A percentile compares a stretch with the other conserved stretches of the same genome.
phyloP scores from a whole-genome alignment of 106 monocot species.

The Posidonia australis region DNA sequence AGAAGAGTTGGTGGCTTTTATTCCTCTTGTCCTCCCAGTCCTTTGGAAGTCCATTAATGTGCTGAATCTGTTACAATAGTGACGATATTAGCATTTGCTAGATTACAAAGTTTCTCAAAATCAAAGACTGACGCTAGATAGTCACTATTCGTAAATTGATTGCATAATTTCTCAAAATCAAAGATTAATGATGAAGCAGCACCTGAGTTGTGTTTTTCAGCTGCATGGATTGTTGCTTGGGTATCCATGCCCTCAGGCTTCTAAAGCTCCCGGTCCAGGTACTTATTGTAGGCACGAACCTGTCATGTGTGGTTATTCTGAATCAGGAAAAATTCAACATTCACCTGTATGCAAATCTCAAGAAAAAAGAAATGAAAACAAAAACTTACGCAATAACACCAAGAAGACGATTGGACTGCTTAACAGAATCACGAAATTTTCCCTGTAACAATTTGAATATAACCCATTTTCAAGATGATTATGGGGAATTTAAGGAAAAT shows the following conservation, averaged over 20 bases:
- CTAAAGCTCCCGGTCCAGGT: slow-evolving; percentile 73
- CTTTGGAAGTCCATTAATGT: slow-evolving; percentile 53
- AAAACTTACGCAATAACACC: slow-evolving; percentile 54
- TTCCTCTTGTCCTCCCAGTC: slow-evolving; percentile 64
- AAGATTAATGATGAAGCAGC: not conserved
- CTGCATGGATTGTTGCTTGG: slow-evolving; percentile 72
- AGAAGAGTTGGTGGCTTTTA: slow-evolving; percentile 42
- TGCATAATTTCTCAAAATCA: not conserved
- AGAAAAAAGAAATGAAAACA: not conserved
- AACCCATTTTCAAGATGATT: not conserved
- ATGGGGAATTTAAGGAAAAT: no score
- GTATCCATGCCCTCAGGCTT: slow-evolving; percentile 79
- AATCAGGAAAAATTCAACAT: not conserved
- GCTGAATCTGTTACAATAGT: slow-evolving; percentile 52
- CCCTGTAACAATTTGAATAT: slow-evolving; percentile 24
- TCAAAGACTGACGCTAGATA: not conserved
- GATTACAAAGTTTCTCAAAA: not conserved
- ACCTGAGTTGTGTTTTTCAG: slow-evolving; percentile 67
- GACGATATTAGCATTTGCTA: not conserved
- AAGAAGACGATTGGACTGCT: slow-evolving; percentile 46
- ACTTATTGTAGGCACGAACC: slow-evolving; percentile 69
- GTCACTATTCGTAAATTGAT: not conserved
- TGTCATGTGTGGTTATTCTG: slow-evolving; percentile 14
- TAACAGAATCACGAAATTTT: slow-evolving; percentile 18
- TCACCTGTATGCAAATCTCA: no score